phyloP scores from a whole-genome alignment of 2,329 filamentous ascomycete genomes.

The Moelleriella libera region DNA sequence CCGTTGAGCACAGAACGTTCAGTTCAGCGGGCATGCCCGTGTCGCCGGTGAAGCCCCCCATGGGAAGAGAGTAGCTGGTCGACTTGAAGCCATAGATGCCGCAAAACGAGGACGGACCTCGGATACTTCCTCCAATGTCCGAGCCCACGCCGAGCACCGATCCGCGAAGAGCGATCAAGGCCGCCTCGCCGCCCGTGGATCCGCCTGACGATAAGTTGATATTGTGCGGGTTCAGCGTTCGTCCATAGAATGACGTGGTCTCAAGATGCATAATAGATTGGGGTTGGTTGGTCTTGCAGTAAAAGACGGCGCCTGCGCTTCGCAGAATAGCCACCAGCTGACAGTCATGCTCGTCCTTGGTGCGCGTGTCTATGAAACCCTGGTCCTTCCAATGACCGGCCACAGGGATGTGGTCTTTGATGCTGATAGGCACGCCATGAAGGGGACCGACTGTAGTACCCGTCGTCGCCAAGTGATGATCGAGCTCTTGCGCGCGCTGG shows the following conservation, averaged over 20 bases:
- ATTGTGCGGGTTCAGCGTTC: conserved; percentile 46
- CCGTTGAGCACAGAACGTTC: conserved; percentile 18
- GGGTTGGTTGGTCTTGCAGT: conserved; percentile 56
- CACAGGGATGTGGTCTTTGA: conserved; percentile 50
- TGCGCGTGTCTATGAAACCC: conserved; percentile 36
- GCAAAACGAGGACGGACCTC: conserved; percentile 13
- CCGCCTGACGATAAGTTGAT: conserved; percentile 45
- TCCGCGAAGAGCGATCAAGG: conserved; percentile 22
- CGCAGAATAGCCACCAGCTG: conserved; percentile 42
- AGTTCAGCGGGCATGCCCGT: conserved; percentile 14
- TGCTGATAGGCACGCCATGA: conserved; percentile 33
- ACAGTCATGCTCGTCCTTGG: conserved; percentile 35
- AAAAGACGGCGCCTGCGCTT: conserved; percentile 40
- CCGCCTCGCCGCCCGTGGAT: conserved; percentile 40
- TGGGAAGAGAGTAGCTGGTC: conserved; percentile 11
- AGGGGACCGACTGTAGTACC: conserved; percentile 37
- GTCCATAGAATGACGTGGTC: conserved; percentile 42
- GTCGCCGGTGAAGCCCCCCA: conserved; percentile 9
- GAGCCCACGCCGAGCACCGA: conserved; percentile 22
- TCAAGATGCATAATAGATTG: conserved; percentile 40
- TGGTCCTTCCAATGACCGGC: conserved; percentile 30
- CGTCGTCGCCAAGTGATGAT: conserved; percentile 22
- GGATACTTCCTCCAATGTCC: conserved; percentile 22
- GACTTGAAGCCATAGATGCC: conserved; percentile 8
- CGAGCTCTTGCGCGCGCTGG: conserved; percentile 21